Evolutionary conservation across 768 basidiomycete genomes (phyloP), one percentile per base, ranked within the genome.

Genomic region (Cyclocybe aegerita): DNA sequence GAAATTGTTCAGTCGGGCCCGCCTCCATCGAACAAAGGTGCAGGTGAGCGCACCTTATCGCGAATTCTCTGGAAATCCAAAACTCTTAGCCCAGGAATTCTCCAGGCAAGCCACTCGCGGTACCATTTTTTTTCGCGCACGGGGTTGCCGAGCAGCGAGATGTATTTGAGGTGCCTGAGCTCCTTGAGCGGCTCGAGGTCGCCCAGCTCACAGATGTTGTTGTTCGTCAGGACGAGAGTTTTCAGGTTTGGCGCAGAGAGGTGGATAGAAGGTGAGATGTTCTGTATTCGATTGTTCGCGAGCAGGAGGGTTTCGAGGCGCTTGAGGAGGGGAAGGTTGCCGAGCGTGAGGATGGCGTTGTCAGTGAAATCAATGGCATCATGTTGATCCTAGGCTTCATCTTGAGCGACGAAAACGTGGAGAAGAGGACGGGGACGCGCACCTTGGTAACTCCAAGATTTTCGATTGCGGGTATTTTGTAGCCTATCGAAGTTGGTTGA

Each of bases 391-490:
- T 93, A 36, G 52, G 10, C 30, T 38, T 47, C 34, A 15, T 50
- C 38, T 38, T 55, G 63, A 39, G 62, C 61, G 43, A 12, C 15
- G 48, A 36, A 38, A 39, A 41, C 14, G 9, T 1, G 23, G 7
- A 4, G 33, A 55, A 49, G 55, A 54, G 56, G 44, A 23, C 23
- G 23, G 23, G 23, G 23, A 50, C 36, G 68, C 82, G 59, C 67
- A 85, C 90, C 78, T 78, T 86, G 68, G 93, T 92, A 56, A 94
- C 89, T 77, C 93, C 93, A 58, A 96, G 79, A 79, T 96, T 96
- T 86, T 96, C 93, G 66, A 96, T 96, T 49, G 89, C 83, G 47
- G 93, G 93, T 58, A 95, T 94, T 81, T 92, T 93, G 74, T 89
- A 88, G 50, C 93, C 92, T 94, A 68, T 59, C 61, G 58, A 51